Evolutionary conservation across 768 basidiomycete genomes (phyloP).

Genomic region (Cystoderma amianthinum): DNA sequence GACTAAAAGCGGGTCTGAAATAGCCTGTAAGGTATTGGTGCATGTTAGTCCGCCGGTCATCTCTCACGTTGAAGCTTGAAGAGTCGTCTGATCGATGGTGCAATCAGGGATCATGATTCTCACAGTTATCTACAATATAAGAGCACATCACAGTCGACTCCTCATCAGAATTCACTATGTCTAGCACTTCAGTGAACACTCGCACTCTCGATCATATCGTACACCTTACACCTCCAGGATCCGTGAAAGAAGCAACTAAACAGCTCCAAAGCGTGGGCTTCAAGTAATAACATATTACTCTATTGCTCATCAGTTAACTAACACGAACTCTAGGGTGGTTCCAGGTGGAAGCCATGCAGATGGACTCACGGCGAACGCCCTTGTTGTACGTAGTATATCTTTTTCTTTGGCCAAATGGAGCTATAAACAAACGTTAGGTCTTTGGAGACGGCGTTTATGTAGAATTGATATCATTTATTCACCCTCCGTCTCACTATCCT

Average conservation of each 20-base stretch:
- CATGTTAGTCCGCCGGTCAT: too few species aligned
- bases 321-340: constrained; percentile 47
- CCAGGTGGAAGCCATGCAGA: constrained; percentile 60
- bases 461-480: constrained; percentile 63
- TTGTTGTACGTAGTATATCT: constrained; percentile 37
- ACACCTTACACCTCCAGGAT: constrained; percentile 61
- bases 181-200: constrained; percentile 14
- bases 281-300: constrained; percentile 32
- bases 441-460: constrained; percentile 56
- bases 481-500: constrained; percentile 47
- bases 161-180: too few species aligned
- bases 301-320: too few species aligned
- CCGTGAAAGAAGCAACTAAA: constrained; percentile 38
- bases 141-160: too few species aligned
- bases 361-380: constrained; percentile 57
- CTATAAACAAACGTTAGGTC: constrained; percentile 28
- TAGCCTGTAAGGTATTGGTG: too few species aligned
- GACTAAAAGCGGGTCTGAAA: too few species aligned
- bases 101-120: too few species aligned
- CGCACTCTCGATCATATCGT: constrained; percentile 61
- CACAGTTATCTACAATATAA: too few species aligned
- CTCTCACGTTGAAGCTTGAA: too few species aligned
- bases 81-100: too few species aligned
- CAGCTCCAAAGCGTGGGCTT: constrained; percentile 61
- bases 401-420: not conserved